Evolutionary conservation across 1,284 basidiomycete genomes (phyloP).

Genomic region (Pisolithus thermaeus): DNA sequence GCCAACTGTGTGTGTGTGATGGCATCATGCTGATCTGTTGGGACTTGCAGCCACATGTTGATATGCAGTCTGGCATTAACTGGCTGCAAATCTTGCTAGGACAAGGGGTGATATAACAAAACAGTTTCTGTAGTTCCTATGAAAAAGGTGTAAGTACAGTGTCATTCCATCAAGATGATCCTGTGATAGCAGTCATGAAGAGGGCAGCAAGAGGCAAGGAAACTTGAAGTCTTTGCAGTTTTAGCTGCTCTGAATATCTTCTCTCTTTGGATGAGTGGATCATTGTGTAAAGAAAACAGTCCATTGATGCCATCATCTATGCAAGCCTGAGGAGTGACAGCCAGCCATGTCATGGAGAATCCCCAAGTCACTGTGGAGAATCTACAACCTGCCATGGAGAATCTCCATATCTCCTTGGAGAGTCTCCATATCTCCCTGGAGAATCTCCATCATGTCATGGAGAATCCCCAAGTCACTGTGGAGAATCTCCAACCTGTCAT

Average conservation of each 20-base stretch:
- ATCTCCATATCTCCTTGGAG: too few relatives aligned
- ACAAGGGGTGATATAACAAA: conserved; percentile 77
- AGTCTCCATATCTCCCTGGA: too few relatives aligned
- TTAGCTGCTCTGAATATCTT: conserved; percentile 6
- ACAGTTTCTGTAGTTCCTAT: conserved; percentile 78
- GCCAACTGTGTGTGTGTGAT: conserved; percentile 78
- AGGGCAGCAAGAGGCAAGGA: too few relatives aligned
- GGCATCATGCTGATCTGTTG: conserved; percentile 60
- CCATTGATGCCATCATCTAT: neutral
- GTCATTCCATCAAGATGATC: too few relatives aligned
- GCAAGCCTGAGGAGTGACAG: conserved; percentile 7
- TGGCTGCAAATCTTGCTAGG: conserved; percentile 88
- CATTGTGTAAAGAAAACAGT: conserved; percentile 7
- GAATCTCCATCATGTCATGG: too few relatives aligned
- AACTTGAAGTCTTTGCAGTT: neutral
- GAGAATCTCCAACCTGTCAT: too few relatives aligned
- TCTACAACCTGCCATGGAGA: too few relatives aligned
- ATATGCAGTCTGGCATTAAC: conserved; percentile 89
- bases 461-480: too few relatives aligned
- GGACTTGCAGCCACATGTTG: conserved; percentile 87
- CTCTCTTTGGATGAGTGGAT: conserved; percentile 5
- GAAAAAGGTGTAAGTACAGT: too few relatives aligned
- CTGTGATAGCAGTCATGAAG: too few relatives aligned
- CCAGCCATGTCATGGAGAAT: too few relatives aligned
- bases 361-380: too few relatives aligned